Evolutionary conservation across 2,329 filamentous ascomycete genomes (phyloP), one percentile per base, ranked within the genome.

Genomic region (Colletotrichum ledebouriae): DNA sequence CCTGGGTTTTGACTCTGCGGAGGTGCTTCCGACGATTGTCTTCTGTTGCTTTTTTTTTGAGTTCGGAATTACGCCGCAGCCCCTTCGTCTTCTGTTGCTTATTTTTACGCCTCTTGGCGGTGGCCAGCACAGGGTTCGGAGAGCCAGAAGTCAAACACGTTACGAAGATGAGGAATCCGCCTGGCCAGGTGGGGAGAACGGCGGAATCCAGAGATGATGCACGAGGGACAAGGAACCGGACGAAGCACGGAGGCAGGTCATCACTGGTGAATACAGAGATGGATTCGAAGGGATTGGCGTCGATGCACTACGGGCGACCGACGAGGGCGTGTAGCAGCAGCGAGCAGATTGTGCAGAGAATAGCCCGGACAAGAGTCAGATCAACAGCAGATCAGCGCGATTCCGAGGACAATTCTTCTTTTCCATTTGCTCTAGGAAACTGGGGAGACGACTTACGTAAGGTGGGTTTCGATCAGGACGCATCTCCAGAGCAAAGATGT

Each of bases 371-470:
- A 33, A 56, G 55, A 66, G 66, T 49, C 66, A 66, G 65, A 46
- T 42, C 47, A 64, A 59, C 47, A 17, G 17, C 17, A 17, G 17
- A 17, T 17, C n/a, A n/a, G n/a, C n/a, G n/a, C n/a, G n/a, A n/a
- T n/a, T n/a, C n/a, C n/a, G n/a, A n/a, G n/a, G 61, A 33, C 41
- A 50, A 37, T 53, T 67, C 53, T 37, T 46, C 10, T 41, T 67
- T 67, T 37, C 20, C 59, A 58, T 53, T 63, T 56, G 52, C 52
- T 57, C 59, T 29, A 53, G n/a, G 46, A 64, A 55, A 55, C 53
- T 25, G 47, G 65, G 42, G 61, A 56, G 34, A 29, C 1, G 37
- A 22, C 61, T 69, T 66, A 66, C 49, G 20, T 69, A 66, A 69
- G 66, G 61, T 60, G 33, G 49, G 25, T 56, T 50, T 60, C 20